phyloP scores from a whole-genome alignment of 2,329 filamentous ascomycete genomes.

The Colletotrichum musae region DNA sequence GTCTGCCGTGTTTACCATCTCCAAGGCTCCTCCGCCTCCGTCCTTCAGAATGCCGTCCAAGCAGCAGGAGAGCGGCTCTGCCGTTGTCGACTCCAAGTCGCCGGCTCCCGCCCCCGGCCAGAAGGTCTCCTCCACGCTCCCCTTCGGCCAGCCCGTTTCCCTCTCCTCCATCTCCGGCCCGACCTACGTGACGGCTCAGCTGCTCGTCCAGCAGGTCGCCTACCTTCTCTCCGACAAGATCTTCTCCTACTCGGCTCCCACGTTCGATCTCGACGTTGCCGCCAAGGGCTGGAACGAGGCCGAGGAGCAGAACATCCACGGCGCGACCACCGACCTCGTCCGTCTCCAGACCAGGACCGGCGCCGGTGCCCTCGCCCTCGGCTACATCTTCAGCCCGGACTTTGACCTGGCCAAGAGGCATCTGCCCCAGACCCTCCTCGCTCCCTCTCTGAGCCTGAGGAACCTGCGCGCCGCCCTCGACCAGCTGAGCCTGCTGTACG shows the following conservation, averaged over 20 bases:
- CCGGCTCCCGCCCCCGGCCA: constrained; percentile 52
- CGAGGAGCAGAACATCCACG: constrained; percentile 84
- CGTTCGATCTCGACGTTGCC: constrained; percentile 90
- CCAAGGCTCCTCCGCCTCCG: constrained; percentile 9
- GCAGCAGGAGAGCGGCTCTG: constrained; percentile 54
- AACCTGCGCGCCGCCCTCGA: constrained; percentile 88
- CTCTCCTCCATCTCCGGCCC: constrained; percentile 81
- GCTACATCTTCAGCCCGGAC: constrained; percentile 98
- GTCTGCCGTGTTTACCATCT: constrained; percentile 26
- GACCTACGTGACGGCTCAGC: constrained; percentile 93
- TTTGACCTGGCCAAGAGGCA: constrained; percentile 93
- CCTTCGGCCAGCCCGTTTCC: constrained; percentile 69
- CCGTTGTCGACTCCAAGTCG: constrained; percentile 49
- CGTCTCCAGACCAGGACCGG: constrained; percentile 89
- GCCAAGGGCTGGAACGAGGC: constrained; percentile 82
- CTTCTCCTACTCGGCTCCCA: constrained; percentile 95
- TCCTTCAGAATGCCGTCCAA: constrained; percentile 47
- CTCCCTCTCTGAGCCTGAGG: constrained; percentile 85
- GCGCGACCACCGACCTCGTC: constrained; percentile 83
- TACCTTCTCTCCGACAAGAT: constrained; percentile 97
- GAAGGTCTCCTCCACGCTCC: constrained; percentile 66
- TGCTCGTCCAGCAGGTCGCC: constrained; percentile 94
- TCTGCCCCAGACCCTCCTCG: constrained; percentile 91
- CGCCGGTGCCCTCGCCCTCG: constrained; percentile 90
- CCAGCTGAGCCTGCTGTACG: constrained; percentile 92